Base-by-base conservation (phyloP, 1,284 basidiomycete genomes). In the Leccinum subatratum region DNA sequence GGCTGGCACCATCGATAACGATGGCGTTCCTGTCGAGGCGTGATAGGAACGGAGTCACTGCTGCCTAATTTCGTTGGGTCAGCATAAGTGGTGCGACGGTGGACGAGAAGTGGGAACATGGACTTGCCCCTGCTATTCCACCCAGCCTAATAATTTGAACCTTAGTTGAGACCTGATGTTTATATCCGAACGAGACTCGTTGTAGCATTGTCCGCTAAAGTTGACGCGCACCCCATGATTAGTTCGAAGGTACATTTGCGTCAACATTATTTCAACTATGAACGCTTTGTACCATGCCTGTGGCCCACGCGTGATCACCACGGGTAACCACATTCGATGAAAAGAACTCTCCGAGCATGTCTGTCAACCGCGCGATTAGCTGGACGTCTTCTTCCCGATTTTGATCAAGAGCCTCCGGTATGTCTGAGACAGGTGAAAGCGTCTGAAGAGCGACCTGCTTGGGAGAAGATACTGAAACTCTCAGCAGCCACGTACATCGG, bases 271-370 rank as follows among this genome's bases (percentile, higher is more conserved):
- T 61, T 71, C 69, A 75, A 61, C 54, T 65, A 61, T 69, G 67
- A 25, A 74, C 54, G 18, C 74, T 76, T 25, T 82, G 81, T n/a
- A 88, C 72, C 14, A 90, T 80, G 25, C 83, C 83, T 66, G 79
- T 72, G 12, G 86, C 86, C 89, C 90, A 91, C 16, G 77, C 79
- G 12, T 82, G 81, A 72, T 91, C 89, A 25, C 77, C 80, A 12
- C 72, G 72, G 51, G 61, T 54, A 32, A 81, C 72, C 14, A 92
- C 72, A 62, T 80, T 79, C 58, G 82, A 81, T 3, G 87, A 83
- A 70, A 92, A 90, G 67, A 83, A 85, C 25, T 82, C 81, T 9
- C 91, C 91, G 9, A 92, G 69, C 2, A 82, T 73, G 9, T 85
- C 82, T 6, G 78, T 79, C 63, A 92, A 74, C 65, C 82, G 83